phyloP scores from a whole-genome alignment of 208 protist species.

The Crithidia expoeki region DNA sequence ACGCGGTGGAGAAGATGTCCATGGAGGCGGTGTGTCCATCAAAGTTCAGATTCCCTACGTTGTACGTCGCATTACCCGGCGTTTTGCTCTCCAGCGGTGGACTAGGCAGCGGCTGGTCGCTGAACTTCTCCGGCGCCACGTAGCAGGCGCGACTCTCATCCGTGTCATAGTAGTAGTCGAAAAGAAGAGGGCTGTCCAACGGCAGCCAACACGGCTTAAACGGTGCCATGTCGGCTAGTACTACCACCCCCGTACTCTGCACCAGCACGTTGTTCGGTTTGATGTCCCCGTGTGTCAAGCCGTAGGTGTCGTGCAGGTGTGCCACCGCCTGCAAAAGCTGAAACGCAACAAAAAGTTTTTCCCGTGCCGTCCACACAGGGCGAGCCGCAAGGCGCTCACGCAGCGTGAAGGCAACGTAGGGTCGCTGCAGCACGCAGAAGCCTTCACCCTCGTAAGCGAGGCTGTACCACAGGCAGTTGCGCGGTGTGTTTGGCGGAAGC shows the following conservation, averaged over 20 bases:
- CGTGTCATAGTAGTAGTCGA: slow-evolving; percentile 91
- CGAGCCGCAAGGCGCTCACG: slow-evolving; percentile 73
- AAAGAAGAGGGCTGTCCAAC: slow-evolving; percentile 73
- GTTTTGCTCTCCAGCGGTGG: slow-evolving; percentile 31
- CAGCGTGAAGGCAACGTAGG: slow-evolving; percentile 77
- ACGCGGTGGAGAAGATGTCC: slow-evolving; percentile 86
- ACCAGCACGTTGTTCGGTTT: slow-evolving; percentile 90
- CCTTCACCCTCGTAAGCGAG: slow-evolving; percentile 31
- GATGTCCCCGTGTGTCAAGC: slow-evolving; percentile 85
- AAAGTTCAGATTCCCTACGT: slow-evolving; percentile 62
- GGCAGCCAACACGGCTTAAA: slow-evolving; percentile 82
- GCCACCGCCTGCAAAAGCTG: slow-evolving; percentile 74
- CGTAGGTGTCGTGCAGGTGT: slow-evolving; percentile 81
- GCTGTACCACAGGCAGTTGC: slow-evolving; percentile 33
- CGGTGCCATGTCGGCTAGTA: slow-evolving; percentile 83
- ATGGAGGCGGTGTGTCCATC: slow-evolving; percentile 70
- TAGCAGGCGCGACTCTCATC: slow-evolving; percentile 83
- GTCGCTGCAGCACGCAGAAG: slow-evolving; percentile 72
- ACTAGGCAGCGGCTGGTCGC: slow-evolving; percentile 35
- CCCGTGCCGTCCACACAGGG: slow-evolving; percentile 47
- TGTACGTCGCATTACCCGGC: slow-evolving; percentile 26
- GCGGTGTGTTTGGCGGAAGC: slow-evolving; percentile 8
- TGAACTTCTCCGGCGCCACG: slow-evolving; percentile 88
- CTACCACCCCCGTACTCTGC: slow-evolving; percentile 70
- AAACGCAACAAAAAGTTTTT: slow-evolving; percentile 67